Percentiles rank a stretch among this genome's conserved stretches.
Conservation (phyloP, 148 eudicot species). For the Spergularia marina region DNA sequence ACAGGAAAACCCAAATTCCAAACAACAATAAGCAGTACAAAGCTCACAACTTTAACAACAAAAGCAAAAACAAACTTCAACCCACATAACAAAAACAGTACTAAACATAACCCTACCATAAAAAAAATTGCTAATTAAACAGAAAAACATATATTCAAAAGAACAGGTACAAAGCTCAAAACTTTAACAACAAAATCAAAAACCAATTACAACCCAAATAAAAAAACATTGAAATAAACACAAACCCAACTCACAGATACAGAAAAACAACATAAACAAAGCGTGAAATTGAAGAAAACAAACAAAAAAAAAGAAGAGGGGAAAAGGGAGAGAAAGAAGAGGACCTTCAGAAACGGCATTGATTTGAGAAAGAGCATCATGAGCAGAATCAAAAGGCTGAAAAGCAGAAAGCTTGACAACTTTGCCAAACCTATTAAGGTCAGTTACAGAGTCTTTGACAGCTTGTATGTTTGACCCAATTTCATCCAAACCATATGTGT, state of each 20-base stretch:
- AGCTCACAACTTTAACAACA: not conserved
- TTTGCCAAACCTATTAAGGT: conserved; percentile 76
- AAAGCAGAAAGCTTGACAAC: conserved; percentile 79
- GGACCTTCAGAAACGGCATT: conserved; percentile 92
- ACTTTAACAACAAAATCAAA: no score
- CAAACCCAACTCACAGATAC: not conserved
- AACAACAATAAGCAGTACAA: not conserved
- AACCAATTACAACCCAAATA: no score
- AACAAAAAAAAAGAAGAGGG: not conserved
- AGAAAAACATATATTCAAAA: no score
- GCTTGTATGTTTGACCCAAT: conserved; percentile 87
- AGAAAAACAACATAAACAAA: not conserved
- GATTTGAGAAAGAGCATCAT: conserved; percentile 82
- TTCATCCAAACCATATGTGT: conserved; percentile 78
- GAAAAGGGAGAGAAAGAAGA: not conserved
- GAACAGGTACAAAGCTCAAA: no score
- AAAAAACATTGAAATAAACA: no score
- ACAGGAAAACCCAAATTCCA: not conserved
- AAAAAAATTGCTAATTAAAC: no score
- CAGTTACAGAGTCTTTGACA: conserved; percentile 65
- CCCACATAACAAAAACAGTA: not conserved
- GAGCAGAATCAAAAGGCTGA: conserved; percentile 75
- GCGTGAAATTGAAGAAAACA: not conserved
- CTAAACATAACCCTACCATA: not conserved
- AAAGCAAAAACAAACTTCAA: not conserved